Base-by-base conservation (phyloP, 2,329 filamentous ascomycete species). In the Sporothrix inflata region DNA sequence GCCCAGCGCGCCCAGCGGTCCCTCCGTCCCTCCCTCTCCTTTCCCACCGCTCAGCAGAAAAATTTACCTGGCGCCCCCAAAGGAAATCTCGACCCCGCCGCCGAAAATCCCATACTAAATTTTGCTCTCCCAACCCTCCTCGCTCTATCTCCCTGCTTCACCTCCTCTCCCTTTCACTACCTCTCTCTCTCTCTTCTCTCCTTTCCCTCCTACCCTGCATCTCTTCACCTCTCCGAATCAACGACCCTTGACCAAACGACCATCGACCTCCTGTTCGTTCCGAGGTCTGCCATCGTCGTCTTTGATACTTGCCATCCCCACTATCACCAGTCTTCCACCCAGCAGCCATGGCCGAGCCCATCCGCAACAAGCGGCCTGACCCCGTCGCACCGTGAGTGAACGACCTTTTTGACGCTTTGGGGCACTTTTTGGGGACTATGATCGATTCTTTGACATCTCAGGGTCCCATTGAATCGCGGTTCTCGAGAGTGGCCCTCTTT, bases 341-440 rank as follows among this genome's bases (percentile, higher is more conserved):
- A 63, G 30, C 60, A 73, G 69, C 78, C 74, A 89, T 90, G 87
- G 87, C 87, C 78, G 87, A 90, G 81, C 87, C 88, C 75, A 90
- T 90, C 80, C 87, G 87, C 82, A 88, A 88, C 82, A 89, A 89
- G 82, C 86, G 88, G 78, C 82, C 85, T 74, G 87, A 89, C 78
- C 80, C 84, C 75, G 83, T 84, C 81, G 88, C 88, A 77, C 88
- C 88, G 88, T 90, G 83, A 83, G 88, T 74, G 71, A 73, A 71
- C 16, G 21, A 42, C 72, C 69, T 66, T 71, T 75, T 49, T 38
- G 49, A n/a, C 16, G 30, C 11, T 40, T 34, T 40, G 9, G 63
- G 53, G 34, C 5, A 11, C 16, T 47, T 34, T 69, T 34, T 19
- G n/a, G 63, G 40, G 7, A 14, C 24, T 27, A 6, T 3, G 16